These are phyloP conservation scores for Mycena polygramma DNA, from an alignment of 768 basidiomycete species.

Conservation along the genomic window DNA sequence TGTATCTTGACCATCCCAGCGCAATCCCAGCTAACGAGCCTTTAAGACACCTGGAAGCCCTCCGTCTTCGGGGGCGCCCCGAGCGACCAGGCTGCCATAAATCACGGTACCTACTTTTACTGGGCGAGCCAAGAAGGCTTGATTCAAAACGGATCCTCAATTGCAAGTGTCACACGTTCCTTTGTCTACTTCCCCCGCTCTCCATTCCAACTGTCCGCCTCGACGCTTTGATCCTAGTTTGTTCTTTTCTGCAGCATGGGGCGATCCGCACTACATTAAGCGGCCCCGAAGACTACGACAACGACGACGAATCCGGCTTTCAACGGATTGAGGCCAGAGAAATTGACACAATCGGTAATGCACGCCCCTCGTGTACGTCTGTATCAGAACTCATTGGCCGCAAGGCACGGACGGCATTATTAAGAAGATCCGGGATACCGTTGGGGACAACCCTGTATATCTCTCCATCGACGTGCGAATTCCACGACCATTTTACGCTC, in stretches of 20 bases:
- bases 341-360: slow-evolving; percentile 81
- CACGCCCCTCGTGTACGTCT: not conserved
- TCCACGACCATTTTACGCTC: not conserved
- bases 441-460: slow-evolving; percentile 82
- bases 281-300: slow-evolving; percentile 80
- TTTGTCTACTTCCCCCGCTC: slow-evolving; percentile 28
- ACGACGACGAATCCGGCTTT: slow-evolving; percentile 86
- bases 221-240: slow-evolving; percentile 83
- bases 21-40: slow-evolving; percentile 12
- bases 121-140: slow-evolving; percentile 88
- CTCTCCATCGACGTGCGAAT: slow-evolving; percentile 78
- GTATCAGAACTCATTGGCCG: not conserved
- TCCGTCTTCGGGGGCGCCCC: slow-evolving; percentile 82
- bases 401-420: slow-evolving; percentile 82
- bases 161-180: slow-evolving; percentile 75
- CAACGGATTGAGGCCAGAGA: slow-evolving; percentile 87
- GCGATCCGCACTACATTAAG: slow-evolving; percentile 89
- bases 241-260: slow-evolving; percentile 73
- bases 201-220: slow-evolving; percentile 38
- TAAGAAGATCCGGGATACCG: slow-evolving; percentile 81
- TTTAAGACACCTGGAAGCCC: slow-evolving; percentile 79
- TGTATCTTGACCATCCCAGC: slow-evolving; percentile 38
- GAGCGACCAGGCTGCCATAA: slow-evolving; percentile 79
- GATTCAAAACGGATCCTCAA: slow-evolving; percentile 81
- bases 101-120: slow-evolving; percentile 93